Evolutionary conservation across 495 filamentous ascomycete species (phyloP), one percentile per base, ranked within the genome.

Genomic region (Penicillium cinerascens): DNA sequence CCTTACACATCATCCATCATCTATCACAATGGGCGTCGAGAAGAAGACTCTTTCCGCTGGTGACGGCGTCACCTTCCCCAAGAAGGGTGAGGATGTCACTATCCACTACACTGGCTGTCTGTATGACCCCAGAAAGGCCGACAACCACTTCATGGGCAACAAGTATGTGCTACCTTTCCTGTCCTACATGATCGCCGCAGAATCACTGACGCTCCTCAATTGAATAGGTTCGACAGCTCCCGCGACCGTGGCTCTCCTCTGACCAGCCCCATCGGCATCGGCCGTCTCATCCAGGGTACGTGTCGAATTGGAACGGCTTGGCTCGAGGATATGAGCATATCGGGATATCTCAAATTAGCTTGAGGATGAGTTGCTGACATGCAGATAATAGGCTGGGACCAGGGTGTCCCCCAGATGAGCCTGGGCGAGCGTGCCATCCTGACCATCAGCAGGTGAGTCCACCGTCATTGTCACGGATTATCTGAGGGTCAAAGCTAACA

Each of bases 71-170:
- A 64, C 79, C 38, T 78, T 69, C 62, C 87, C 89, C 40, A 58
- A 70, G 56, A 63, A 66, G 15, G 85, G 87, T 20, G 82, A 91
- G 65, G 75, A 63, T 15, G 86, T 95, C 60, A 80, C 79, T 57
- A 91, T 95, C 58, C 85, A 88, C 69, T 95, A 93, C 76, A 89
- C 85, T 18, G 90, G 90, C 55, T 91, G 81, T 71, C 77, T 95
- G 40, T 87, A 87, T 73, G 87, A 92, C 56, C 64, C 70, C 23
- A 66, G 54, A 48, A 71, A 81, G 64, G 29, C 67, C 1, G 61
- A 67, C 47, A 71, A 76, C 45, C 51, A 74, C 60, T 63, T 60
- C 55, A 77, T 76, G 73, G 79, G 79, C 46, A 69, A 65, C 27
- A 65, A 80, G 81, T 83, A 65, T 52, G 76, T 62, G n/a, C 40